A percentile compares a stretch with the other conserved stretches of the same genome.
Conservation (phyloP, 768 basidiomycete species). For the Mycena leptocephala region DNA sequence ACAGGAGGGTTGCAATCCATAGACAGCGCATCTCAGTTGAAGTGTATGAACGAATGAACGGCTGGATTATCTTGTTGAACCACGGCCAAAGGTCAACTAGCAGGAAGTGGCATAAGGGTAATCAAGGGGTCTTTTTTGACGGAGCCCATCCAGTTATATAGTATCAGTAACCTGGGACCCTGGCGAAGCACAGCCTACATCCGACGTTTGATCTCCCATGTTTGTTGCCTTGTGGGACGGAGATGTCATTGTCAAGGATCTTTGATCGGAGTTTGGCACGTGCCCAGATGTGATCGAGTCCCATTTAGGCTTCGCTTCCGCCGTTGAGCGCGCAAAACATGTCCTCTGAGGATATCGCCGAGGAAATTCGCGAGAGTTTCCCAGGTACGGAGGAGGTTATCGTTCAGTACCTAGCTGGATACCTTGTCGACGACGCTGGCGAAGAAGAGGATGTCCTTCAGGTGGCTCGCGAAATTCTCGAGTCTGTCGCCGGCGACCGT, state of each 20-base stretch:
- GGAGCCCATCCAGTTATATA: constrained; percentile 10
- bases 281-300: not conserved
- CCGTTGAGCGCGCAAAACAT: constrained; percentile 49
- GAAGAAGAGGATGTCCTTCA: constrained; percentile 92
- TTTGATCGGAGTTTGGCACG: not conserved
- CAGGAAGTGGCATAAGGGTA: constrained; percentile 21
- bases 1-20: constrained; percentile 22
- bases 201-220: not conserved
- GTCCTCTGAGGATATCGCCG: constrained; percentile 84
- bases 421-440: constrained; percentile 90
- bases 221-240: not conserved
- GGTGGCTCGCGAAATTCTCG: constrained; percentile 80
- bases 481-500: constrained; percentile 80
- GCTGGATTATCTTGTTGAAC: constrained; percentile 1
- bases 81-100: constrained; percentile 27
- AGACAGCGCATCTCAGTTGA: constrained; percentile 26
- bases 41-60: constrained; percentile 18
- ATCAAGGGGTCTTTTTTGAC: not conserved
- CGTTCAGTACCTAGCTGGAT: constrained; percentile 90
- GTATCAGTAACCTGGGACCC: constrained; percentile 14
- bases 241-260: too few relatives aligned
- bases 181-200: not conserved
- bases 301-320: not conserved
- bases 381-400: constrained; percentile 90
- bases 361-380: constrained; percentile 79